Evolutionary conservation across 2,329 filamentous ascomycete species (phyloP).

Genomic region (Aspergillus sp.): DNA sequence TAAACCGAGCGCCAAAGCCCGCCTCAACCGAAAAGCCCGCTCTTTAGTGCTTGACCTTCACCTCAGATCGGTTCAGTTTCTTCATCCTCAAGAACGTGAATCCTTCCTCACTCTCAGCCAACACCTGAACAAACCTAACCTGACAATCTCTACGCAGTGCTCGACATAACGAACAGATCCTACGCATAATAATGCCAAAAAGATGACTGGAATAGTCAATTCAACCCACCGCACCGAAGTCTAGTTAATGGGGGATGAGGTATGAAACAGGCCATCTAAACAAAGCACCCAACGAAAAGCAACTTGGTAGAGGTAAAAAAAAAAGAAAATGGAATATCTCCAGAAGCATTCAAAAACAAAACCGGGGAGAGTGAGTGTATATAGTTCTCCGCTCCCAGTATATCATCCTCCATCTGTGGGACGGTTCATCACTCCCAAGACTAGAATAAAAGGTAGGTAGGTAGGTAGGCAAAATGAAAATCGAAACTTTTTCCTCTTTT

Average conservation of each 20-base stretch:
- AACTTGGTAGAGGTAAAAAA: slow-evolving; percentile 1
- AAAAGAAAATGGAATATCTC: slow-evolving; percentile 29
- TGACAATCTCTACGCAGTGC: too few relatives aligned
- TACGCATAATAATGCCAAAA: background rate
- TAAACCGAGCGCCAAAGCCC: too few relatives aligned
- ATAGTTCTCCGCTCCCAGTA: slow-evolving; percentile 5
- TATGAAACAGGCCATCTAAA: slow-evolving; percentile 34
- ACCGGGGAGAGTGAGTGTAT: slow-evolving; percentile 17
- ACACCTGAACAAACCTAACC: too few relatives aligned
- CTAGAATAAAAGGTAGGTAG: background rate
- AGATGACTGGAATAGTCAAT: slow-evolving; percentile 21
- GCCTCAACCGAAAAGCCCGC: too few relatives aligned
- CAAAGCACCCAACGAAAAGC: slow-evolving; percentile 25
- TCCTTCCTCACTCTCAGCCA: too few relatives aligned
- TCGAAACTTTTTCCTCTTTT: slow-evolving; percentile 26
- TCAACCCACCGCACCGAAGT: slow-evolving; percentile 27
- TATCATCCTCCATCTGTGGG: slow-evolving; percentile 20
- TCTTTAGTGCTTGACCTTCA: too few relatives aligned
- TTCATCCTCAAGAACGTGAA: too few relatives aligned
- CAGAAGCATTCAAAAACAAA: slow-evolving; percentile 20
- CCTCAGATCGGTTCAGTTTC: too few relatives aligned
- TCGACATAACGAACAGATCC: too few relatives aligned
- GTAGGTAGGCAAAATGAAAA: slow-evolving; percentile 1
- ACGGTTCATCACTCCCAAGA: slow-evolving; percentile 28
- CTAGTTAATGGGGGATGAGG: slow-evolving; percentile 25